phyloP scores from a whole-genome alignment of 495 filamentous ascomycete genomes.

The Xylaria cubensis region DNA sequence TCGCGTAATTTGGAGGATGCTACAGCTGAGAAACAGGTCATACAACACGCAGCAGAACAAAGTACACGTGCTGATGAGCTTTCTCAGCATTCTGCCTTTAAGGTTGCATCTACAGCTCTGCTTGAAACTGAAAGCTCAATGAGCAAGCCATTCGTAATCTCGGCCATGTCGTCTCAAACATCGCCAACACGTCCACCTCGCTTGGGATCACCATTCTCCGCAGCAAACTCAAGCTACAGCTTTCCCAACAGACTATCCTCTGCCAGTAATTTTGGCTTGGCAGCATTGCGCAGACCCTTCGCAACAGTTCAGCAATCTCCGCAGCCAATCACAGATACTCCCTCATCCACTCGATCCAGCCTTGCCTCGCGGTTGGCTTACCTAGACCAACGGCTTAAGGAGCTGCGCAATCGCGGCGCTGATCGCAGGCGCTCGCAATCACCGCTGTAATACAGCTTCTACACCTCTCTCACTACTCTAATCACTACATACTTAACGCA shows the following conservation, averaged over 20 bases:
- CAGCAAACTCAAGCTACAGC: constrained; percentile 50
- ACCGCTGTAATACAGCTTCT: constrained; percentile 41
- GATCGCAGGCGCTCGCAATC: constrained; percentile 48
- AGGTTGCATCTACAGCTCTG: background rate
- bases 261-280: constrained; percentile 48
- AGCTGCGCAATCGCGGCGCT: constrained; percentile 50
- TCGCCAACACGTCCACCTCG: constrained; percentile 45
- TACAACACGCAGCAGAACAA: background rate
- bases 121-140: background rate
- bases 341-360: constrained; percentile 44
- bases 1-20: constrained; percentile 17
- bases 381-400: constrained; percentile 58
- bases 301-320: constrained; percentile 49
- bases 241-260: constrained; percentile 56
- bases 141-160: constrained; percentile 29
- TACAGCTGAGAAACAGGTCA: constrained; percentile 5
- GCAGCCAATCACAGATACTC: constrained; percentile 36
- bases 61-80: background rate
- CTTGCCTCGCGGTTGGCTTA: constrained; percentile 56
- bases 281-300: constrained; percentile 53
- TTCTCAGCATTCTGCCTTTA: background rate
- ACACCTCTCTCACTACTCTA: background rate
- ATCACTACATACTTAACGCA: constrained; percentile 15
- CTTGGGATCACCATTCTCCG: constrained; percentile 60
- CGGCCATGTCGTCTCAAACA: constrained; percentile 26